Conservation (phyloP, 2,329 filamentous ascomycete genomes). For the Amauroascus niger region DNA sequence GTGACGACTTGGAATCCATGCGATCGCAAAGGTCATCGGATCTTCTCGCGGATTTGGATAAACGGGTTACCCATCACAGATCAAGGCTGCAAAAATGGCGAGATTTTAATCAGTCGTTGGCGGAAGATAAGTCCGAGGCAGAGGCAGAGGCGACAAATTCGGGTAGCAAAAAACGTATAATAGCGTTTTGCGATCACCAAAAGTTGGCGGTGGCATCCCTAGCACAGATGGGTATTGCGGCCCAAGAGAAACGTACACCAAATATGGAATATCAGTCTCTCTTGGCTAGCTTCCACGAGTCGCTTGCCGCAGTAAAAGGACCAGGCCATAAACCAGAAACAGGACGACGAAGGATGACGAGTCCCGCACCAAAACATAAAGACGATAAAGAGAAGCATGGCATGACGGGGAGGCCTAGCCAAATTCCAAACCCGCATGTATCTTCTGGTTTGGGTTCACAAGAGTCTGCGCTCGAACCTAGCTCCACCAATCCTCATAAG, state of each 20-base stretch:
- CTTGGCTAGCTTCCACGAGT: slow-evolving; percentile 26
- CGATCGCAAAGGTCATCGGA: slow-evolving; percentile 22
- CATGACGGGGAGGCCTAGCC: too few relatives aligned
- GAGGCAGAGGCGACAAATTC: neutral
- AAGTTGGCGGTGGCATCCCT: slow-evolving; percentile 31
- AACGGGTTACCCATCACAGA: slow-evolving; percentile 56
- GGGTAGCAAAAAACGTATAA: neutral
- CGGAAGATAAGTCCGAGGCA: neutral
- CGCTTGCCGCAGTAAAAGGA: slow-evolving; percentile 6
- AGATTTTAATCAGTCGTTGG: slow-evolving; percentile 45
- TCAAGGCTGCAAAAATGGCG: slow-evolving; percentile 64
- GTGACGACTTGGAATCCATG: slow-evolving; percentile 38
- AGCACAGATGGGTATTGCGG: slow-evolving; percentile 17
- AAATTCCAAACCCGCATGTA: neutral
- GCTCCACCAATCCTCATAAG: neutral
- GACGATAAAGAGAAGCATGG: neutral
- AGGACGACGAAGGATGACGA: neutral
- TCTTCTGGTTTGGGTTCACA: neutral
- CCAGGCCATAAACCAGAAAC: neutral
- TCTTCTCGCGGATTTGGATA: slow-evolving; percentile 59
- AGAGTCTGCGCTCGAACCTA: neutral
- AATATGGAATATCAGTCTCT: slow-evolving; percentile 26
- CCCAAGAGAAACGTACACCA: slow-evolving; percentile 9
- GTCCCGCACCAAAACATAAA: neutral
- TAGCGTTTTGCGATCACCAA: slow-evolving; percentile 31